phyloP scores from a whole-genome alignment of 371 early-diverging fungal species.

The Basidiobolus meristosporus region DNA sequence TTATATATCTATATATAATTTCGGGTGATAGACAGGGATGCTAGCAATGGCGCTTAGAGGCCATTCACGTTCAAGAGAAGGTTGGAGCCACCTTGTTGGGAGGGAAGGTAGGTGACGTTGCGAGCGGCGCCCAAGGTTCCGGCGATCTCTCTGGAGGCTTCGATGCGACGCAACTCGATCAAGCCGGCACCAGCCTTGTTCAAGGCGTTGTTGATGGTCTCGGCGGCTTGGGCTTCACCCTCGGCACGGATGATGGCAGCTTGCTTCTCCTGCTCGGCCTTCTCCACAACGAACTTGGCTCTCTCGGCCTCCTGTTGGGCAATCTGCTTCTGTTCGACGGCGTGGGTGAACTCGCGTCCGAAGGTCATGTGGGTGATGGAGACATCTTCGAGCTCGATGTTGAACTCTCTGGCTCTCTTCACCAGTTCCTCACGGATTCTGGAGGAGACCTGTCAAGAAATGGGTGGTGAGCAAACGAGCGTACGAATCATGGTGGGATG shows the following conservation, averaged over 20 bases:
- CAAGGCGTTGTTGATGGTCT: slow-evolving; percentile 69
- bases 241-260: slow-evolving; percentile 97
- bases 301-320: slow-evolving; percentile 96
- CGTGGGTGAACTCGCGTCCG: slow-evolving; percentile 90
- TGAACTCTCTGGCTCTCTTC: slow-evolving; percentile 86
- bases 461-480: not conserved
- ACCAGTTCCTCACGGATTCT: slow-evolving; percentile 86
- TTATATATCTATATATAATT: too few species aligned
- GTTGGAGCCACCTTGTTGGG: slow-evolving; percentile 4
- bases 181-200: slow-evolving; percentile 83
- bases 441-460: slow-evolving; percentile 38
- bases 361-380: slow-evolving; percentile 96
- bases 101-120: slow-evolving; percentile 87
- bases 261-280: slow-evolving; percentile 93
- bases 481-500: too few species aligned
- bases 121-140: slow-evolving; percentile 57
- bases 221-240: slow-evolving; percentile 89
- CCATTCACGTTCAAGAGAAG: slow-evolving; percentile 3
- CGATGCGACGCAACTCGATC: slow-evolving; percentile 91
- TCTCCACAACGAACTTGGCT: slow-evolving; percentile 80
- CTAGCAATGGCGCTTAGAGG: too few species aligned
- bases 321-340: slow-evolving; percentile 83
- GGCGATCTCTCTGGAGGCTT: slow-evolving; percentile 95
- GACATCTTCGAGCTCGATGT: slow-evolving; percentile 91
- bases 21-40: too few species aligned